A percentile compares a stretch with the other conserved stretches of the same genome.
Conservation (phyloP, 169 alveolate genomes). For the Cryptosporidium meleagridis region DNA sequence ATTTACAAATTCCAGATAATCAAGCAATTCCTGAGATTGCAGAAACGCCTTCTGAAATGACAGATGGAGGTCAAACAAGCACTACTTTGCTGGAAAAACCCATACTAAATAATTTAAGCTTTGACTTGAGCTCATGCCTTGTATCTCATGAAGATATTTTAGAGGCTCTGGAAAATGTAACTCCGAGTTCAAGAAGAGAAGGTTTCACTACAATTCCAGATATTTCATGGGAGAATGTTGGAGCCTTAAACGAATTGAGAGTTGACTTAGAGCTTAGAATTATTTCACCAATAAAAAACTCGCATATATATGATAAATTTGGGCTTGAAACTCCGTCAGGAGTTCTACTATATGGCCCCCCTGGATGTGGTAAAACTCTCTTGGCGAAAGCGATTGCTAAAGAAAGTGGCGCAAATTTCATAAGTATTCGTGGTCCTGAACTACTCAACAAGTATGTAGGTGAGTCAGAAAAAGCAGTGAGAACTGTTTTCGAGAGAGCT, state of each 20-base stretch:
- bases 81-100: background rate
- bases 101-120: background rate
- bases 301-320: slow-evolving; percentile 89
- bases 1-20: background rate
- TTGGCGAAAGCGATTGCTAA: slow-evolving; percentile 97
- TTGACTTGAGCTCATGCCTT: background rate
- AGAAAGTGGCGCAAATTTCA: slow-evolving; percentile 96
- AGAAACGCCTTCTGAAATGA: background rate
- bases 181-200: slow-evolving; percentile 95
- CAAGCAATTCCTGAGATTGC: background rate
- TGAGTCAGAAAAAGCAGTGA: slow-evolving; percentile 98
- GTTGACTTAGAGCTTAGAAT: slow-evolving; percentile 91
- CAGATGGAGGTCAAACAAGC: background rate
- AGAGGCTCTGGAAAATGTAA: slow-evolving; percentile 86
- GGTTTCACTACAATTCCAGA: slow-evolving; percentile 96
- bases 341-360: slow-evolving; percentile 98
- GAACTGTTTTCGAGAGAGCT: slow-evolving; percentile 98
- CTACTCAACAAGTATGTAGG: slow-evolving; percentile 98
- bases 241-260: slow-evolving; percentile 92
- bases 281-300: slow-evolving; percentile 92
- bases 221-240: slow-evolving; percentile 95
- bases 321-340: slow-evolving; percentile 96
- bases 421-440: slow-evolving; percentile 97
- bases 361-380: slow-evolving; percentile 98
- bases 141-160: slow-evolving; percentile 88